A percentile compares a stretch with the other conserved stretches of the same genome.
Conservation (phyloP, 2,329 filamentous ascomycete genomes). For the Plenodomus lindquistii region DNA sequence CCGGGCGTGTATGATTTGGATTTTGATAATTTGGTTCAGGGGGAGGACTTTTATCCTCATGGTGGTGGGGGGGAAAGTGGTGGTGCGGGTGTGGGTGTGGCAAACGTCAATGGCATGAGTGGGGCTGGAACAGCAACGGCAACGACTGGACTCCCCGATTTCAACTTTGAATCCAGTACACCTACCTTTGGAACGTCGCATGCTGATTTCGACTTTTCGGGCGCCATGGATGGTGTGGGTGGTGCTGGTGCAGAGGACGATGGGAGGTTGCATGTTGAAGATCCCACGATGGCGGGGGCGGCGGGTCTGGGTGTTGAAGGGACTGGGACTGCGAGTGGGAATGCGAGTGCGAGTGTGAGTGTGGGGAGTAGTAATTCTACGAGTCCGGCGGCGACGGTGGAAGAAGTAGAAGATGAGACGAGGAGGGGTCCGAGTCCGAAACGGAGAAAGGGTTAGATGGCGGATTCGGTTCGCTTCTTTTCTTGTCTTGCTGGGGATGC, state of each 20-base stretch:
- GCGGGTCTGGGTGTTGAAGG: not conserved
- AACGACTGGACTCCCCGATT: conserved; percentile 23
- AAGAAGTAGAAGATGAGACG: conserved; percentile 43
- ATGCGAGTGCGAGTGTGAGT: conserved; percentile 44
- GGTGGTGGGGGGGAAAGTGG: too few relatives aligned
- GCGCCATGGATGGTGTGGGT: conserved; percentile 10
- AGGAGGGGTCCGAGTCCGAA: conserved; percentile 33
- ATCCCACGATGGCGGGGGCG: not conserved
- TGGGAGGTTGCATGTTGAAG: not conserved
- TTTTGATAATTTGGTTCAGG: conserved; percentile 62
- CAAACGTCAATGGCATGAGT: not conserved
- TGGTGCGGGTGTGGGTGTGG: not conserved
- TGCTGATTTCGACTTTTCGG: conserved; percentile 12
- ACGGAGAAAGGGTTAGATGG: conserved; percentile 22
- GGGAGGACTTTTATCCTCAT: conserved; percentile 57
- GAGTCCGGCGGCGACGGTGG: conserved; percentile 43
- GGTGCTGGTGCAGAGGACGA: conserved; percentile 5
- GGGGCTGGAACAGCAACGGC: not conserved
- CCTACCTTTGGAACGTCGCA: conserved; percentile 9
- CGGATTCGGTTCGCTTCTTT: not conserved
- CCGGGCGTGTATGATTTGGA: conserved; percentile 52
- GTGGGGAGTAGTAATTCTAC: conserved; percentile 45
- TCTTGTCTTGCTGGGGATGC: not conserved
- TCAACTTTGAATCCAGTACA: conserved; percentile 27
- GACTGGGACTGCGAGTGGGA: not conserved